phyloP scores from a whole-genome alignment of 805 yeast genomes.

The Cyberlindnera subsufficiens region DNA sequence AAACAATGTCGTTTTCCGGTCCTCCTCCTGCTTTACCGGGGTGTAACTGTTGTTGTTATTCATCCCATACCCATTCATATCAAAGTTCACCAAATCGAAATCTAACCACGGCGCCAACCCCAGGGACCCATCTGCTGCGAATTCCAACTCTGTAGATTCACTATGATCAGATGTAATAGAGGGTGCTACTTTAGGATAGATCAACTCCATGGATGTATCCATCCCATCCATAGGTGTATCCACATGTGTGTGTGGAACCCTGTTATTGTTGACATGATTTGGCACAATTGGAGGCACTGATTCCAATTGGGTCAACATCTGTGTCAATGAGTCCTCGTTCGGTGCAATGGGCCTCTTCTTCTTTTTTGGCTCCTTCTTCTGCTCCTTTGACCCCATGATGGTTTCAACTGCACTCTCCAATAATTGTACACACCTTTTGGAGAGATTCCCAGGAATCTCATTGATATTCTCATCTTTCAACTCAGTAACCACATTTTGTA shows the following conservation, averaged over 20 bases:
- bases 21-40: no score
- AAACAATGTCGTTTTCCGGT: conserved; percentile 12
- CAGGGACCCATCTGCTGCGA: conserved; percentile 78
- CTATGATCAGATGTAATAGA: not conserved
- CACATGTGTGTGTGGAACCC: conserved; percentile 1
- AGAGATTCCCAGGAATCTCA: conserved; percentile 56
- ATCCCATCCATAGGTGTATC: no score
- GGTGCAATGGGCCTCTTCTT: conserved; percentile 12
- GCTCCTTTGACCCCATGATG: conserved; percentile 45
- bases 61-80: not conserved
- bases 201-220: not conserved
- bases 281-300: conserved; percentile 22
- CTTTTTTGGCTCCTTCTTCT: conserved; percentile 1
- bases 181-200: not conserved
- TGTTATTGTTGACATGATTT: conserved; percentile 3
- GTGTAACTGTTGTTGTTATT: not conserved
- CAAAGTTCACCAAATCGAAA: conserved; percentile 22
- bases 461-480: conserved; percentile 35
- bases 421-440: conserved; percentile 48
- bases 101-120: conserved; percentile 69
- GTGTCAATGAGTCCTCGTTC: conserved; percentile 15
- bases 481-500: conserved; percentile 44
- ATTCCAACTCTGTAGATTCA: conserved; percentile 38
- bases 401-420: conserved; percentile 56
- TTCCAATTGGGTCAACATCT: conserved; percentile 23